phyloP scores from a whole-genome alignment of 2,329 filamentous ascomycete species.

The Lecanicillium sp. region DNA sequence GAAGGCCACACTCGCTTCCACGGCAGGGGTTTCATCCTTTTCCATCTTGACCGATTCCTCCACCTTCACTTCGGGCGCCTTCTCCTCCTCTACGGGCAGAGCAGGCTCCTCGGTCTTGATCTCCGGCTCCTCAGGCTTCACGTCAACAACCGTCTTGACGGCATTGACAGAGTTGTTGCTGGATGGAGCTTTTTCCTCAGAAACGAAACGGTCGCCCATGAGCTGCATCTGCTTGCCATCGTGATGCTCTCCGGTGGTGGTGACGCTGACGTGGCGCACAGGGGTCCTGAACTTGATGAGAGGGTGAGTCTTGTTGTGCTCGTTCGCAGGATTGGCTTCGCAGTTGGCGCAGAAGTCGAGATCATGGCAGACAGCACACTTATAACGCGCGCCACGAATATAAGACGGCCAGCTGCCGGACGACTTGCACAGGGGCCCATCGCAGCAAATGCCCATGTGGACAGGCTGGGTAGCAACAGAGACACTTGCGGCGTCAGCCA shows the following conservation, averaged over 20 bases:
- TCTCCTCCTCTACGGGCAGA: too few species aligned
- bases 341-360: conserved; percentile 92
- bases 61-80: conserved; percentile 1
- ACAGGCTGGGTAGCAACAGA: conserved; percentile 28
- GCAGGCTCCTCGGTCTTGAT: conserved; percentile 12
- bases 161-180: conserved; percentile 31
- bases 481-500: conserved; percentile 24
- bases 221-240: conserved; percentile 55
- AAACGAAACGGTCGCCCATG: conserved; percentile 57
- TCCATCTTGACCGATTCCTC: conserved; percentile 1
- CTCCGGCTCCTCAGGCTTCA: conserved; percentile 53
- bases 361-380: conserved; percentile 94
- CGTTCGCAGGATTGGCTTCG: conserved; percentile 77
- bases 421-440: conserved; percentile 74
- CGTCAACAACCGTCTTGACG: conserved; percentile 66
- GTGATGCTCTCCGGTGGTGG: conserved; percentile 71
- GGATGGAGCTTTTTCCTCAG: conserved; percentile 40
- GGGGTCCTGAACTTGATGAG: conserved; percentile 95
- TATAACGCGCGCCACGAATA: conserved; percentile 85
- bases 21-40: conserved; percentile 17
- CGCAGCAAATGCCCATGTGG: conserved; percentile 87
- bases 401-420: conserved; percentile 51
- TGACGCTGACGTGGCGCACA: conserved; percentile 80
- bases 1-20: conserved; percentile 11
- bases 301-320: conserved; percentile 92